These are phyloP conservation scores for Trichocomaceae sp. DNA, from an alignment of 2,329 filamentous ascomycete genomes.

Conservation along the genomic window DNA sequence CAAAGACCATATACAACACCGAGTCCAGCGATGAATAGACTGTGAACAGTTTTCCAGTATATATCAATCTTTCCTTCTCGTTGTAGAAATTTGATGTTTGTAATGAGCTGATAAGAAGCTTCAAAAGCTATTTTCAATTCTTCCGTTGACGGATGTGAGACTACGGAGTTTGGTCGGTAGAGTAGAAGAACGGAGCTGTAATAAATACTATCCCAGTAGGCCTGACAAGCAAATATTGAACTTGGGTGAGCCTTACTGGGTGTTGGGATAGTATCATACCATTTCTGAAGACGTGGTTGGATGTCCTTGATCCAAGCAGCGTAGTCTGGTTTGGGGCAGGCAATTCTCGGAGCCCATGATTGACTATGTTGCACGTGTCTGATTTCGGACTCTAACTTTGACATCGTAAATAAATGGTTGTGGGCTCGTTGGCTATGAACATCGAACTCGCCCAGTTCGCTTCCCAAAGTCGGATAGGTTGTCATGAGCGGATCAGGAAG, in stretches of 20 bases:
- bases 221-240: constrained; percentile 24
- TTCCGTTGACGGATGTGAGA: constrained; percentile 18
- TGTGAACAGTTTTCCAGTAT: constrained; percentile 28
- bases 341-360: constrained; percentile 20
- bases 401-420: constrained; percentile 26
- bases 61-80: constrained; percentile 26
- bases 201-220: constrained; percentile 28
- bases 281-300: constrained; percentile 25
- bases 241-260: constrained; percentile 20
- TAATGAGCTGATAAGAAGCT: constrained; percentile 23
- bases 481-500: constrained; percentile 17
- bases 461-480: neutral
- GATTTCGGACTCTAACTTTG: constrained; percentile 30
- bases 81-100: constrained; percentile 25
- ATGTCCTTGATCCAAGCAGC: constrained; percentile 25
- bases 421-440: constrained; percentile 23
- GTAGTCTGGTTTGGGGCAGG: constrained; percentile 25
- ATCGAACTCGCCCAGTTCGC: constrained; percentile 21
- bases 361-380: constrained; percentile 29
- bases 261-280: constrained; percentile 25
- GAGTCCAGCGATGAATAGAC: constrained; percentile 30
- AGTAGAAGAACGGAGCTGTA: constrained; percentile 27
- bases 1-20: constrained; percentile 27
- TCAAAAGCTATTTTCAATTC: constrained; percentile 21
- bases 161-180: constrained; percentile 24